Percentiles rank a stretch among this genome's conserved stretches.
phyloP scores from a whole-genome alignment of 345 rosid genomes.

The Noccaea caerulescens region DNA sequence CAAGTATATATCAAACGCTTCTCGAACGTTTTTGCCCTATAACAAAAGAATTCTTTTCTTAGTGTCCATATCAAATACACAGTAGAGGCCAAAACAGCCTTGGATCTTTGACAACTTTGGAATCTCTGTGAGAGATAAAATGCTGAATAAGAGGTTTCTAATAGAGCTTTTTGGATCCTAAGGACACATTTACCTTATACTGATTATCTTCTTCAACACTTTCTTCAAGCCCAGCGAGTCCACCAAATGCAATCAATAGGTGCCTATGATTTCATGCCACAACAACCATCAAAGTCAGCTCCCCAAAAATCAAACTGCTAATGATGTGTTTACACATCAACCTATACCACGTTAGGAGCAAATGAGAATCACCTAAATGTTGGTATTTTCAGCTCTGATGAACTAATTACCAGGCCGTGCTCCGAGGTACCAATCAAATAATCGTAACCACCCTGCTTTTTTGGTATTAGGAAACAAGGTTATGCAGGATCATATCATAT shows the following conservation, averaged over 20 bases:
- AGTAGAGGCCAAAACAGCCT: background rate
- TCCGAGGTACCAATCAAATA: slow-evolving; percentile 92
- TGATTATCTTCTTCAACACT: slow-evolving; percentile 68
- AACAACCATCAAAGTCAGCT: slow-evolving; percentile 24
- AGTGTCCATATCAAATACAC: slow-evolving; percentile 8
- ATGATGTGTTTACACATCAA: slow-evolving; percentile 13
- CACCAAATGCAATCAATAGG: slow-evolving; percentile 89
- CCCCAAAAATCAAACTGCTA: background rate
- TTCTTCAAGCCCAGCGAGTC: slow-evolving; percentile 94
- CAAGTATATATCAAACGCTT: slow-evolving; percentile 69
- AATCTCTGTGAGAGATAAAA: background rate
- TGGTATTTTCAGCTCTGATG: slow-evolving; percentile 76
- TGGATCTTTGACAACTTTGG: background rate
- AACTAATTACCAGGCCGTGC: slow-evolving; percentile 70
- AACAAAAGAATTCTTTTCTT: background rate
- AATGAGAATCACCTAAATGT: slow-evolving; percentile 58
- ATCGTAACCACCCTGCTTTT: slow-evolving; percentile 85
- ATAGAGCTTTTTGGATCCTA: background rate
- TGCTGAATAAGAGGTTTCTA: slow-evolving; percentile 5
- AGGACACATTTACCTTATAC: slow-evolving; percentile 59
- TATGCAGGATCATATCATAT: slow-evolving; percentile 1
- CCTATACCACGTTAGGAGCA: background rate
- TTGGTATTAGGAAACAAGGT: slow-evolving; percentile 33
- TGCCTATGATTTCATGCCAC: slow-evolving; percentile 57
- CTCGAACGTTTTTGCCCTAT: slow-evolving; percentile 65